phyloP scores from a whole-genome alignment of 805 yeast genomes.

The Cyberlindnera maritima region DNA sequence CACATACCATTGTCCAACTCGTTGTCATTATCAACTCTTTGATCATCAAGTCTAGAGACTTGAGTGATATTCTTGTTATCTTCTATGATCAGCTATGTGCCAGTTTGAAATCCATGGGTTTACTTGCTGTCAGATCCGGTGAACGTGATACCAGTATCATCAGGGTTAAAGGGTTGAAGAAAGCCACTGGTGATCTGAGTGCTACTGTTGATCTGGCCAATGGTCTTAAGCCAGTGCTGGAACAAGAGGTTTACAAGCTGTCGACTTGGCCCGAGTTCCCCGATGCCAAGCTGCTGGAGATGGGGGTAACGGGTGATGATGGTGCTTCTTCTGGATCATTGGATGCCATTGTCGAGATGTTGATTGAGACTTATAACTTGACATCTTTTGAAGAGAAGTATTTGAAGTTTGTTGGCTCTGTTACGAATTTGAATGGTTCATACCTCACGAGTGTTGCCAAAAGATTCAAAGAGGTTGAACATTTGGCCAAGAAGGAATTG shows the following conservation, averaged over 20 bases:
- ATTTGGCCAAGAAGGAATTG: constrained; percentile 79
- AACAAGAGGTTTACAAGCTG: constrained; percentile 34
- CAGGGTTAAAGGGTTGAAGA: constrained; percentile 77
- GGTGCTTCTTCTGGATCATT: constrained; percentile 17
- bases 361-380: constrained; percentile 23
- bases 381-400: constrained; percentile 27
- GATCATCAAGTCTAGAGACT: constrained; percentile 37
- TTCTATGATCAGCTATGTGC: constrained; percentile 21
- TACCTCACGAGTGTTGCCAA: constrained; percentile 51
- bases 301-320: constrained; percentile 4
- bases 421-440: constrained; percentile 27
- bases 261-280: constrained; percentile 49
- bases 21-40: constrained; percentile 32
- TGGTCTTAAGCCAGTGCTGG: constrained; percentile 37
- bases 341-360: constrained; percentile 14
- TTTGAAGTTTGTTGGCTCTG: constrained; percentile 21
- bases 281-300: constrained; percentile 17
- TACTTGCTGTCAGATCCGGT: constrained; percentile 52
- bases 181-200: constrained; percentile 37
- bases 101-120: constrained; percentile 51
- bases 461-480: constrained; percentile 86
- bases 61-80: constrained; percentile 37
- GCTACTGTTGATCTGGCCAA: constrained; percentile 36
- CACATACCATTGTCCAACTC: constrained; percentile 30
- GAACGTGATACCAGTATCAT: constrained; percentile 39